Base-by-base conservation (phyloP, 805 yeast species). In the Yarrowia phangngaensis region DNA sequence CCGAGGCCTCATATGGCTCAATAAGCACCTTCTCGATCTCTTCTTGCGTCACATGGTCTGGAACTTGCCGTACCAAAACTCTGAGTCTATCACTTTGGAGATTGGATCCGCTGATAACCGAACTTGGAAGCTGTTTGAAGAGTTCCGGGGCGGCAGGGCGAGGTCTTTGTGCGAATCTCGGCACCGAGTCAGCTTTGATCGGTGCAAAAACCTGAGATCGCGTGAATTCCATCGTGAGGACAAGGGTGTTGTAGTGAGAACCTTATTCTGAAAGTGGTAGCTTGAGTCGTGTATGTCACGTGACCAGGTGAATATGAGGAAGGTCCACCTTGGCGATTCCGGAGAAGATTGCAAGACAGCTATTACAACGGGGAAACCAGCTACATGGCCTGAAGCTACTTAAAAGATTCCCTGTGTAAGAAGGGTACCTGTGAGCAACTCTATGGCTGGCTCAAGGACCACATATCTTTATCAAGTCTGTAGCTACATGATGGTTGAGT, bases 241-340 rank as follows among this genome's bases (percentile, higher is more conserved):
- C n/a, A 36, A 55, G 46, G 50, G 55, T 56, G 56, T 57, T 55
- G 53, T 55, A 30, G 60, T 3, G 46, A 51, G 50, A 54, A 66
- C n/a, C n/a, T n/a, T n/a, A n/a, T n/a, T n/a, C n/a, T n/a, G n/a
- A n/a, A n/a, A n/a, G n/a, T n/a, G n/a, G n/a, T n/a, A n/a, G n/a
- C n/a, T n/a, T n/a, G n/a, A n/a, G n/a, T n/a, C n/a, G n/a, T n/a
- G n/a, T n/a, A n/a, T n/a, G n/a, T n/a, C n/a, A n/a, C n/a, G n/a
- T n/a, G n/a, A n/a, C n/a, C n/a, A n/a, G n/a, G n/a, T n/a, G n/a
- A n/a, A n/a, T n/a, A n/a, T n/a, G n/a, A n/a, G n/a, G n/a, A n/a
- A n/a, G n/a, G n/a, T n/a, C n/a, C n/a, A n/a, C n/a, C n/a, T n/a
- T n/a, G n/a, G n/a, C n/a, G n/a, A n/a, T n/a, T n/a, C n/a, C n/a